Evolutionary conservation across 2,329 filamentous ascomycete species (phyloP), one percentile per base, ranked within the genome.

Genomic region (Exophiala dermatitidis): DNA sequence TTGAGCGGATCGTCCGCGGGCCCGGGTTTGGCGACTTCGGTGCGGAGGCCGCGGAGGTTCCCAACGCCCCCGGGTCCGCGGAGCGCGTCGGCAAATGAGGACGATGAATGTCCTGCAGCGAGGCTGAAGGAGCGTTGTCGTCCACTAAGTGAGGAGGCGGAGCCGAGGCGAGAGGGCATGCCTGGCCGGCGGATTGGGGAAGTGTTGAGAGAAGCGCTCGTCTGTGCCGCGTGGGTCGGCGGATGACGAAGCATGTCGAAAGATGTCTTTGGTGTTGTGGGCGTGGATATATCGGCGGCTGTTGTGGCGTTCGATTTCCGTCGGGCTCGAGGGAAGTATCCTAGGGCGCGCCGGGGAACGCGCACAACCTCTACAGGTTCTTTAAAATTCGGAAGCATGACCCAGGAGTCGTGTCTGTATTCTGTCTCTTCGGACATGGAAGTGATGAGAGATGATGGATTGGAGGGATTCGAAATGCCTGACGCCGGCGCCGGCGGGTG

Each of bases 391-490:
- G 91, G 87, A 29, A 96, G 78, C 31, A 85, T 75, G 1, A 95
- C 88, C 89, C 90, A 96, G 43, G 88, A 84, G 54, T 95, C 88
- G 69, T 96, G 90, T 54, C 81, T 85, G 88, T 89, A 95, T 3
- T 82, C 81, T 44, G 72, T 77, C 46, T 87, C 85, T 69, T 69
- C 10, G 68, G 55, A 48, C 12, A 52, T 41, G 40, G 56, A 51
- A 6, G 54, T 51, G 30, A 53, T 56, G 19, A 53, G 31, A 10
- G 58, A 48, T 26, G 56, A 36, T 9, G 54, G 52, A 30, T 60
- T 55, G 3, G 52, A 34, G 44, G 56, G 26, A 56, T 48, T n/a
- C 57, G 9, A 5, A 12, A 46, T 26, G 54, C 47, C 56, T 2
- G 46, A 48, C 4, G 50, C 43, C 29, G 41, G 31, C 33, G 36